Evolutionary conservation across 768 basidiomycete genomes (phyloP), one percentile per base, ranked within the genome.

Genomic region (Peribolospora baueri): DNA sequence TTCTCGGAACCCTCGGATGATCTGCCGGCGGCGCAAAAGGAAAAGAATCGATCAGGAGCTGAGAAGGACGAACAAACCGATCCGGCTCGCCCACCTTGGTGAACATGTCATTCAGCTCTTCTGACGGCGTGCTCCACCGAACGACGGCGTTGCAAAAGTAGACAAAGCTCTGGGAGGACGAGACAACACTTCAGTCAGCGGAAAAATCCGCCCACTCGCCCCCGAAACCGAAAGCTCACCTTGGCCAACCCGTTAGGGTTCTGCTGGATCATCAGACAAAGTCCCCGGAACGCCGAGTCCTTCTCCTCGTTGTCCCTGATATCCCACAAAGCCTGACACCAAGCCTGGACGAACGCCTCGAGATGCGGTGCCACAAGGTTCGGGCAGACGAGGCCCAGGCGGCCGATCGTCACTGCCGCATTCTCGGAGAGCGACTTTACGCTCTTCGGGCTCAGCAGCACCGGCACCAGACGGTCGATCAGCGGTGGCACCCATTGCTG

Each of bases 291-390:
- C 5, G 93, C 93, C 25, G 88, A 95, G 64, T 95, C 93, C 70
- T 97, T 98, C 72, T 98, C 93, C 62, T 97, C 91, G 63, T 97
- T 98, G 64, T 98, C 93, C 59, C 93, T 81, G 67, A 98, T 98
- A 68, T 97, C 93, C 65, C 88, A 88, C 54, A 98, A 70, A 5
- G 91, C 88, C 62, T 85, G 84, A 68, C 91, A 93, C 93, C 93
- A 98, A 10, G 83, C 79, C 66, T 85, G 83, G 4, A 87, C 88
- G 68, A 97, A 97, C 60, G 82, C 81, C 0, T 78, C 75, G 39
- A 95, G 70, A 64, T 88, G 80, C 36, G 88, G 87, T 8, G 91
- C 87, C 50, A 97, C 86, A 25, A 84, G 68, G 14, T 70, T 67
- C 0, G 93, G 93, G 65, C 87, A 88, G 73, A 90, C 87, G 57